phyloP scores from a whole-genome alignment of 305 asterid genomes.

The Nicotiana rustica region DNA sequence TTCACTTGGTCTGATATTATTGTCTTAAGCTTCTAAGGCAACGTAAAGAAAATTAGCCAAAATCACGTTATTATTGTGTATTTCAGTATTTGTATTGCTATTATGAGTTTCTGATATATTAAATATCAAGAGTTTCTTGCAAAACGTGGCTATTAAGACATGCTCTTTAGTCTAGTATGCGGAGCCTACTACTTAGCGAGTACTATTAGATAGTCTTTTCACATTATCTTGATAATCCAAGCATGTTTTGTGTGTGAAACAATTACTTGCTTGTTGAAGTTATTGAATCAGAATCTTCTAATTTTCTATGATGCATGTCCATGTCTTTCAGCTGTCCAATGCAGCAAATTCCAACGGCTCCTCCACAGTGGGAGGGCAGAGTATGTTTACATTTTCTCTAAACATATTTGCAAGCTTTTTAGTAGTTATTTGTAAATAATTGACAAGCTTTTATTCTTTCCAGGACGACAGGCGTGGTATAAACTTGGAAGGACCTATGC shows the following conservation, averaged over 20 bases:
- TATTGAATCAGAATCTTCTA: not conserved
- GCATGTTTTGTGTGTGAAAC: constrained; percentile 10
- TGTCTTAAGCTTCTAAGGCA: constrained; percentile 16
- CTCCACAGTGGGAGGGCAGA: constrained; percentile 25
- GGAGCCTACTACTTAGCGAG: not conserved
- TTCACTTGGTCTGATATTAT: not conserved
- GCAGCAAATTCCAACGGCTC: constrained; percentile 20
- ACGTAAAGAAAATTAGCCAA: not conserved
- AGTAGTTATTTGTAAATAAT: not conserved
- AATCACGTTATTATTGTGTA: not conserved
- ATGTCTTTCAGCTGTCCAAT: constrained; percentile 28
- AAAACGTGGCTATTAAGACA: not conserved
- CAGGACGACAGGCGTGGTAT: constrained; percentile 32
- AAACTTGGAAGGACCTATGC: constrained; percentile 21
- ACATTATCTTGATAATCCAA: constrained; percentile 18
- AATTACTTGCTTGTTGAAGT: not conserved
- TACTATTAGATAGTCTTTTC: constrained; percentile 9
- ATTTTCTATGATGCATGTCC: not conserved
- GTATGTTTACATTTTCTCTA: constrained; percentile 17
- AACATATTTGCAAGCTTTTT: not conserved
- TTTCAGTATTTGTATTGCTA: not conserved
- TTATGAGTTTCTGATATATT: not conserved
- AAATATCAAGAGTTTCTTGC: constrained; percentile 23
- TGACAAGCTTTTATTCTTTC: not conserved
- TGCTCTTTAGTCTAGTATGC: not conserved